Percentiles rank a stretch among this genome's conserved stretches.
phyloP scores from a whole-genome alignment of 345 rosid species.

The Clausena lansium region DNA sequence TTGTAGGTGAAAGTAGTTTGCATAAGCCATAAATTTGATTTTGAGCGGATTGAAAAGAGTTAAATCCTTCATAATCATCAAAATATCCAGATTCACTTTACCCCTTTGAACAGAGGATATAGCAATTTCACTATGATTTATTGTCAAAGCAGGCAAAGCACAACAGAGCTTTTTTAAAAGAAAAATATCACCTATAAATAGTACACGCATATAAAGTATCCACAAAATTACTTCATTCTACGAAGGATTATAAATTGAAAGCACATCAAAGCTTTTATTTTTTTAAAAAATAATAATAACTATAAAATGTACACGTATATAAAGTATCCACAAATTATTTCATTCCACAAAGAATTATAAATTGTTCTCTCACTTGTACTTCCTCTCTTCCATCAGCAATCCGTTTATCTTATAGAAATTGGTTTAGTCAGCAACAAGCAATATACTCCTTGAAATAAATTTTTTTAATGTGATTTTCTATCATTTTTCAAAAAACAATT shows the following conservation, averaged over 20 bases:
- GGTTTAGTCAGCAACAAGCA: background rate
- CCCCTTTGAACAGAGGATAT: background rate
- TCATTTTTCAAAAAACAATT: background rate
- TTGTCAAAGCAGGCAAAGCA: background rate
- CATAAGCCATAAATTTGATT: background rate
- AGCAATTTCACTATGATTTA: background rate
- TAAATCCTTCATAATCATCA: background rate
- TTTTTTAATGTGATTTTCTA: background rate
- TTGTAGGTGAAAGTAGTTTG: background rate
- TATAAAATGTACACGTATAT: too few species aligned
- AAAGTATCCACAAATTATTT: background rate
- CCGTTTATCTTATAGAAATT: background rate
- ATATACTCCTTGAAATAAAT: background rate
- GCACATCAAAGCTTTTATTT: too few species aligned
- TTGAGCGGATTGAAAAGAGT: background rate
- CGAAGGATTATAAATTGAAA: too few species aligned
- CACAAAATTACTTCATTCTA: too few species aligned
- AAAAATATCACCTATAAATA: background rate
- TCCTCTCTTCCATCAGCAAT: background rate
- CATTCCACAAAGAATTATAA: background rate
- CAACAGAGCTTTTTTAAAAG: too few species aligned
- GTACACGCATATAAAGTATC: background rate
- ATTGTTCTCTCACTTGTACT: background rate
- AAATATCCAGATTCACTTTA: background rate
- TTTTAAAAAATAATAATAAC: too few species aligned